Conservation (phyloP, 139 green algal species). For the Monoraphidium neglectum region DNA sequence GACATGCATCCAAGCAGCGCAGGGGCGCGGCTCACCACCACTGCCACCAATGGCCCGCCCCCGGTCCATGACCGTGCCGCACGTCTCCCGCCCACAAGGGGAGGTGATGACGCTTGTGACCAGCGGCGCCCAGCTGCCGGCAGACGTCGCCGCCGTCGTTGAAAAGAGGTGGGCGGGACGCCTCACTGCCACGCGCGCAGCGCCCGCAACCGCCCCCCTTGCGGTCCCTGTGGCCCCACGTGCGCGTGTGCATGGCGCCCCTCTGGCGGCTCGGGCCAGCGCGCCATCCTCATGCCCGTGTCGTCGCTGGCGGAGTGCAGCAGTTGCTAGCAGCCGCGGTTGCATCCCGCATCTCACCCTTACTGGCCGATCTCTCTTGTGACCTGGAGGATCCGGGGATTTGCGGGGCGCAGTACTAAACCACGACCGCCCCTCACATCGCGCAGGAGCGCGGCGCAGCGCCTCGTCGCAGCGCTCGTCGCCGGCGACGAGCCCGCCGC, state of each 20-base stretch:
- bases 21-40: no score
- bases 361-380: no score
- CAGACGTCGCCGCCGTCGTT: slow-evolving; percentile 2
- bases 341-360: no score
- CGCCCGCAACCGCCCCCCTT: background rate
- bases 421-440: no score
- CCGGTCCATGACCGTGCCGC: no score
- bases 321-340: no score
- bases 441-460: background rate
- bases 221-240: background rate
- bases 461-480: slow-evolving; percentile 8
- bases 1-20: no score
- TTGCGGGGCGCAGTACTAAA: no score
- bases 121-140: slow-evolving; percentile 10
- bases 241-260: background rate
- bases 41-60: no score
- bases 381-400: no score
- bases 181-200: background rate
- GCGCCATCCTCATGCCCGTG: background rate
- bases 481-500: slow-evolving; percentile 7
- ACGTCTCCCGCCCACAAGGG: no score
- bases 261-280: background rate
- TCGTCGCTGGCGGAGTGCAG: background rate
- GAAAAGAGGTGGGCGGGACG: slow-evolving; percentile 1
- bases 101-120: slow-evolving; percentile 30